A percentile compares a stretch with the other conserved stretches of the same genome.
Conservation (phyloP, 768 basidiomycete genomes). For the Trametes meyenii region DNA sequence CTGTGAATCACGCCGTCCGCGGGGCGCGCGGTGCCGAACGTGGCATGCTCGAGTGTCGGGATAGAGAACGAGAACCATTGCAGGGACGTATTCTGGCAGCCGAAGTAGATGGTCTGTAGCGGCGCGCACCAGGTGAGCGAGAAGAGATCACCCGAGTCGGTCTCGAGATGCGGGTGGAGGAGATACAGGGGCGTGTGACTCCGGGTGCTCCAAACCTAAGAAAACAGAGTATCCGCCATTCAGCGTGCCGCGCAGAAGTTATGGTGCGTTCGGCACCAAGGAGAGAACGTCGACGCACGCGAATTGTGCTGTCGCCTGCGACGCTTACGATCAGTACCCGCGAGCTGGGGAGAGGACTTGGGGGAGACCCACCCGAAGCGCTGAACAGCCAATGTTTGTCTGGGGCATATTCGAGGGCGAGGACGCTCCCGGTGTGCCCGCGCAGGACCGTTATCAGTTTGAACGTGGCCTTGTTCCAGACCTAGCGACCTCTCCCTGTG, state of each 20-base stretch:
- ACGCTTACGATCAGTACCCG: not conserved
- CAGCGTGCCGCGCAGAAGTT: not conserved
- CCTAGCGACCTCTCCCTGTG: slow-evolving; percentile 46
- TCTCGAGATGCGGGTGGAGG: slow-evolving; percentile 77
- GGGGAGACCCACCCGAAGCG: slow-evolving; percentile 64
- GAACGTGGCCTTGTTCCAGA: slow-evolving; percentile 81
- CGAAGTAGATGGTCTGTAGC: slow-evolving; percentile 76
- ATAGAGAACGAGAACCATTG: slow-evolving; percentile 77
- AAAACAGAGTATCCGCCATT: slow-evolving; percentile 6
- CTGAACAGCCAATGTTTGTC: slow-evolving; percentile 88
- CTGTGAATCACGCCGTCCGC: slow-evolving; percentile 20
- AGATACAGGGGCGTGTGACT: slow-evolving; percentile 69
- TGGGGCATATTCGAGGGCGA: slow-evolving; percentile 74
- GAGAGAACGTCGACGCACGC: slow-evolving; percentile 52
- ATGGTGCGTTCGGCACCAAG: not conserved
- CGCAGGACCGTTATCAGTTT: slow-evolving; percentile 66
- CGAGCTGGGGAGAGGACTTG: not conserved
- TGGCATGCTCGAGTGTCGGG: not conserved
- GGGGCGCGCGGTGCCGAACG: slow-evolving; percentile 8
- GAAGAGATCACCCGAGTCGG: slow-evolving; percentile 85
- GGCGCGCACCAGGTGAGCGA: slow-evolving; percentile 77
- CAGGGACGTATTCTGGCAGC: slow-evolving; percentile 91
- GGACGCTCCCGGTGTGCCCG: slow-evolving; percentile 85
- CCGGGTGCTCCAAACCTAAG: slow-evolving; percentile 80
- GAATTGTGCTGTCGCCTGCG: slow-evolving; percentile 86